phyloP scores from a whole-genome alignment of 768 basidiomycete species.

The Collybiopsis luxurians region DNA sequence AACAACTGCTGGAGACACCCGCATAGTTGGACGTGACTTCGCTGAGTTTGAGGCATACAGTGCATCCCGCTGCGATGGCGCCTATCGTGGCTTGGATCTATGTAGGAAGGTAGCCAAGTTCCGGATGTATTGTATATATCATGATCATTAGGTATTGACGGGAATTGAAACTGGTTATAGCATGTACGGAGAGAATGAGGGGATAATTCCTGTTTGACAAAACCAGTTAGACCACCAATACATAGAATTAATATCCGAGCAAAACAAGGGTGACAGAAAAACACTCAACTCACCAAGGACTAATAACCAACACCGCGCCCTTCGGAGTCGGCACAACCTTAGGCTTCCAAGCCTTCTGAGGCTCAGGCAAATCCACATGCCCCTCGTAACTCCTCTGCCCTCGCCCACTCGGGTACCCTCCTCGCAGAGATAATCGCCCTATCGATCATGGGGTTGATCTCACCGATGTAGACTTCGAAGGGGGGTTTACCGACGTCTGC shows the following conservation, averaged over 20 bases:
- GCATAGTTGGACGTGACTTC: conserved; percentile 54
- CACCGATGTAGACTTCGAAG: conserved; percentile 17
- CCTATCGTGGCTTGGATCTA: conserved; percentile 56
- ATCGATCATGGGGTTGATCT: conserved; percentile 15
- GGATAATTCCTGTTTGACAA: conserved; percentile 53
- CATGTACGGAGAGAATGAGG: conserved; percentile 40
- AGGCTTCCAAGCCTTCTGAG: conserved; percentile 17
- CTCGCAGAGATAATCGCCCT: conserved; percentile 14
- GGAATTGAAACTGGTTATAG: no score
- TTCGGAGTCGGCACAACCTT: conserved; percentile 20
- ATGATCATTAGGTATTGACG: no score
- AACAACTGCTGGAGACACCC: conserved; percentile 51
- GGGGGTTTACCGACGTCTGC: conserved; percentile 18
- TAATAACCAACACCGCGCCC: conserved; percentile 20
- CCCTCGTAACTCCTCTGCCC: conserved; percentile 13
- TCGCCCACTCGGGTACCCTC: conserved; percentile 21
- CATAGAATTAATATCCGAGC: not conserved
- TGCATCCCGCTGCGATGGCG: conserved; percentile 73
- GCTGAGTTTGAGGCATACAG: conserved; percentile 65
- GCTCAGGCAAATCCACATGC: conserved; percentile 7
- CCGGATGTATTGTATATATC: no score
- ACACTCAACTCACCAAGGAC: conserved; percentile 6
- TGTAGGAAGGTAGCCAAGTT: no score
- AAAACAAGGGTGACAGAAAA: not conserved
- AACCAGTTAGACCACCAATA: conserved; percentile 31